phyloP scores from a whole-genome alignment of 192 early-diverging fungal genomes.

The Gigaspora rosea region DNA sequence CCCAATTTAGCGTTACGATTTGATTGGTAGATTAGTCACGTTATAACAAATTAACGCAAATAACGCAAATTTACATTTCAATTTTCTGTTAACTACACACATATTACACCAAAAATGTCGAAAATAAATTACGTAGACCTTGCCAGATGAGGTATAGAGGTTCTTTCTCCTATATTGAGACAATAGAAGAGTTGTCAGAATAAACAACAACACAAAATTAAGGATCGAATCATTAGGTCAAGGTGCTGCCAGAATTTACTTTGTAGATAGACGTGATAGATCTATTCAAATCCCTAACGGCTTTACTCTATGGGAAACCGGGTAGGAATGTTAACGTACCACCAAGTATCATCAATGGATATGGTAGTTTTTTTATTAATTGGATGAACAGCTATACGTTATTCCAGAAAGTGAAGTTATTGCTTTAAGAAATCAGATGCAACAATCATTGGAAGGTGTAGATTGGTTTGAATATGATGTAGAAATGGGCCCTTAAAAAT shows the following conservation, averaged over 20 bases:
- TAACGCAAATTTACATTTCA: too few relatives aligned
- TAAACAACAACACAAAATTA: neutral
- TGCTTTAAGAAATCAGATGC: neutral
- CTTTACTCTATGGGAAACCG: neutral
- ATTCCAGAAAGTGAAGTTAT: neutral
- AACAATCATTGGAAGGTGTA: conserved; percentile 17
- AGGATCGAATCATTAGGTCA: neutral
- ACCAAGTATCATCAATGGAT: neutral
- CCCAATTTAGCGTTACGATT: too few relatives aligned
- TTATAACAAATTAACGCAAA: too few relatives aligned
- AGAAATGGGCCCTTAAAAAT: neutral
- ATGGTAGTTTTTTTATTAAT: neutral
- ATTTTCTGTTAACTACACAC: too few relatives aligned
- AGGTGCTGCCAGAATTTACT: neutral
- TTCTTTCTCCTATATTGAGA: conserved; percentile 1
- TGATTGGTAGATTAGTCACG: too few relatives aligned
- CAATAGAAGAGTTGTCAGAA: conserved; percentile 9
- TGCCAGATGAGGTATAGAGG: neutral
- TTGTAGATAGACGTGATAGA: neutral
- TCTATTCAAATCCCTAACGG: neutral
- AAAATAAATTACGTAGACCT: neutral
- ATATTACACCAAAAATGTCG: too few relatives aligned
- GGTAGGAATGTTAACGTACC: neutral
- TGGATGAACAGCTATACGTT: neutral
- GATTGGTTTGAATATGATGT: conserved; percentile 13